Percentiles rank a stretch among this genome's conserved stretches.
Evolutionary conservation across 495 filamentous ascomycete genomes (phyloP).

Genomic region (Apiosordaria backusii): DNA sequence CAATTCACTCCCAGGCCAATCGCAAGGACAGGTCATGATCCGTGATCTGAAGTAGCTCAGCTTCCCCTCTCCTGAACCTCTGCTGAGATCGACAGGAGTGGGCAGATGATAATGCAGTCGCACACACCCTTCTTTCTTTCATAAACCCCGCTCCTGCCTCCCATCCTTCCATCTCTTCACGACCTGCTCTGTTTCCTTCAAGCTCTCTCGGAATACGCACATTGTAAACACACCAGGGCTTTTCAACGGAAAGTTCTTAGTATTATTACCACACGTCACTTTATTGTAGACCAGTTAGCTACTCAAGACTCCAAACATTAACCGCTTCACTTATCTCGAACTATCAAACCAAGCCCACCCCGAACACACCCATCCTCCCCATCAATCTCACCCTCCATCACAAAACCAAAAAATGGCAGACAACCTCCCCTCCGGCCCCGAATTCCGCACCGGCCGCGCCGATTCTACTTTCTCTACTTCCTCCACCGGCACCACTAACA

Average conservation of each 20-base stretch:
- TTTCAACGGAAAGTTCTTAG: neutral
- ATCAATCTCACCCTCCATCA: neutral
- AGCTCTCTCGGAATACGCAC: neutral
- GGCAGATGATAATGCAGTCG: neutral
- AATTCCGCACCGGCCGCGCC: conserved; percentile 26
- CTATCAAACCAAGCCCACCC: neutral
- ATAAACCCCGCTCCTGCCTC: neutral
- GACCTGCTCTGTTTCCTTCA: neutral
- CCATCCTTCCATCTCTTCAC: neutral
- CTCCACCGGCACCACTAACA: conserved; percentile 12
- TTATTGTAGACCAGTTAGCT: neutral
- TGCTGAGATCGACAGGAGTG: neutral
- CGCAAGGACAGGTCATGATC: neutral
- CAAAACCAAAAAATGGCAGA: conserved; percentile 15
- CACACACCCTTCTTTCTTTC: neutral
- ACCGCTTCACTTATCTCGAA: neutral
- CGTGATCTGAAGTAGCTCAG: neutral
- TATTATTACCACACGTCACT: neutral
- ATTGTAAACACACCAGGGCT: neutral
- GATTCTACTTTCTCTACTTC: conserved; percentile 30
- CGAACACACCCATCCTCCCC: neutral
- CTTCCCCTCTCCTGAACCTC: neutral
- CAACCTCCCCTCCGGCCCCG: conserved; percentile 15
- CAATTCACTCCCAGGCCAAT: neutral
- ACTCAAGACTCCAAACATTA: neutral